Evolutionary conservation across 1,139 yeast species (phyloP), one percentile per base, ranked within the genome.

Genomic region (Yamadazyma sp.): DNA sequence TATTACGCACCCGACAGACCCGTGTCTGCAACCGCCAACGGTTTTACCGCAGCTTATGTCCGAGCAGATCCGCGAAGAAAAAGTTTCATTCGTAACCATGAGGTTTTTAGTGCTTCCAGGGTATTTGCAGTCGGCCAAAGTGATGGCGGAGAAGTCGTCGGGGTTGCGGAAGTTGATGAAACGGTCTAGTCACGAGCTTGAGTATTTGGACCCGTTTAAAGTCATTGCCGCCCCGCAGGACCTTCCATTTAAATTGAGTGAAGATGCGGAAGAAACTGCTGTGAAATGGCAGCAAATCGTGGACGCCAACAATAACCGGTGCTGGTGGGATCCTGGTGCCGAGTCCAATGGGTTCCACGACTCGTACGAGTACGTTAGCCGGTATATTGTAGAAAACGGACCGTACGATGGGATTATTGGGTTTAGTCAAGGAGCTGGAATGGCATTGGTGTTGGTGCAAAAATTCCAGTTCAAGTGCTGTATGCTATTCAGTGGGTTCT

Each of bases 361-460:
- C 12, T 48, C 70, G 0, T 42, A 66, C 12, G 37, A 54, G 4
- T 69, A 73, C n/a, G 72, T 90, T 17, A 64, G 70, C 20, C 60
- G 68, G 1, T 71, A 82, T 40, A 80, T 87, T 47, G 67, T 70
- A 33, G 64, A 70, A 43, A 71, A 88, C 46, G 97, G 97, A 0
- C 97, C 97, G 0, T 89, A 83, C 54, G 83, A 81, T 40, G 97
- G 97, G 2, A 70, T 90, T 21, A 64, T 92, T 39, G 97, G 97
- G 2, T 92, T 90, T 57, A 83, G 94, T 14, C 97, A 92, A 59
- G 98, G 98, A 46, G 94, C 96, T 1, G 95, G 95, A 3, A 65
- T 92, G 56, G 78, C 94, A 1, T 79, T 81, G 3, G 66, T 79
- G 18, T 37, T 49, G 17, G 25, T 79, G 40, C 47, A 47, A 10